phyloP scores from a whole-genome alignment of 441 rosid genomes.

The Pelargonium cotyledonis region DNA sequence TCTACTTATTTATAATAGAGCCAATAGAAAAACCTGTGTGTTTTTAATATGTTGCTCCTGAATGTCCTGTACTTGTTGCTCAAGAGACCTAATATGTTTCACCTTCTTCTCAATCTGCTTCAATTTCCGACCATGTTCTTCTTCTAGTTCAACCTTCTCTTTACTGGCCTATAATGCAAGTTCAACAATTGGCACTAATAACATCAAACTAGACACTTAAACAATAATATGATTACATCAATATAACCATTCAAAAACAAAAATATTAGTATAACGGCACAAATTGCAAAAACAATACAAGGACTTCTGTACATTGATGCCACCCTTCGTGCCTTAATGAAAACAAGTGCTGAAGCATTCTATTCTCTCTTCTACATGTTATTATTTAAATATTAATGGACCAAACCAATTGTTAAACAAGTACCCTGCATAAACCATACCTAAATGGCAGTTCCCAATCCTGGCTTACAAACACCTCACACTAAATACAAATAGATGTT shows the following conservation, averaged over 20 bases:
- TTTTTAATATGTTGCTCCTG: conserved; percentile 57
- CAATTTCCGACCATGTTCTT: conserved; percentile 40
- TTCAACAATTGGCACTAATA: conserved; percentile 16
- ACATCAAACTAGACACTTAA: neutral
- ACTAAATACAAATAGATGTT: neutral
- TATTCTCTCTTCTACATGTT: neutral
- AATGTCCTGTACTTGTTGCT: conserved; percentile 62
- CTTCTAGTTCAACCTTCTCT: conserved; percentile 52
- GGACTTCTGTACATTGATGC: neutral
- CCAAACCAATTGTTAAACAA: neutral
- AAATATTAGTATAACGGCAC: neutral
- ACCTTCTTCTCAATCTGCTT: conserved; percentile 37
- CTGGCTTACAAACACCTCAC: neutral
- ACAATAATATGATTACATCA: neutral
- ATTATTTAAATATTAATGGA: neutral
- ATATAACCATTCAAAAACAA: conserved; percentile 7
- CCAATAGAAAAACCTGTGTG: conserved; percentile 63
- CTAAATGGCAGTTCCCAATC: neutral
- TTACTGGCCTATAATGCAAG: conserved; percentile 53
- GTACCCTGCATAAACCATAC: neutral
- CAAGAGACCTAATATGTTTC: conserved; percentile 46
- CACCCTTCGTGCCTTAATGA: too few species aligned
- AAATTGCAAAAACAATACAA: neutral
- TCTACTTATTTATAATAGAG: conserved; percentile 1
- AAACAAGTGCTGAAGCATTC: neutral